These are phyloP conservation scores for Papilionanthe hybrid DNA, from an alignment of 116 monocot genomes.

Conservation along the genomic window DNA sequence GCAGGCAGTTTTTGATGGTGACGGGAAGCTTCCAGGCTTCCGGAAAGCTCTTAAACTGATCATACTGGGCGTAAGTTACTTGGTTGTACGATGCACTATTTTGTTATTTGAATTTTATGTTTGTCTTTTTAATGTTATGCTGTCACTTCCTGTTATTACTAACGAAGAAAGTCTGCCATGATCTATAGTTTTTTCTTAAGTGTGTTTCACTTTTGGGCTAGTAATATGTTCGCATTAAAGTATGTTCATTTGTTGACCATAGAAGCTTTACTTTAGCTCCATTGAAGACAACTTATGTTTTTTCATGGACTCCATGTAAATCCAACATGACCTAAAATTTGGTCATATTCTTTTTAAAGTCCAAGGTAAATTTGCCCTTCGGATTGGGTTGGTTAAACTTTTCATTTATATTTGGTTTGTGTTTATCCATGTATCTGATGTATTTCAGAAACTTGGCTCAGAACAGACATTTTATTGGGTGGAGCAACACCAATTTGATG, in stretches of 20 bases:
- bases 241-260: not conserved
- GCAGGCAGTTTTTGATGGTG: constrained; percentile 73
- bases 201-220: not conserved
- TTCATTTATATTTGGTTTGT: not conserved
- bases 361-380: not conserved
- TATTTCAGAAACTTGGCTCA: not conserved
- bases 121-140: not conserved
- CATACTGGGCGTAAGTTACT: constrained; percentile 59
- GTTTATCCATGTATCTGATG: not conserved
- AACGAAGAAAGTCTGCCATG: not conserved
- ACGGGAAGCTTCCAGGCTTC: constrained; percentile 80
- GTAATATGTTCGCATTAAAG: not conserved
- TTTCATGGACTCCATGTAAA: not conserved
- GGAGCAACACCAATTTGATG: not conserved
- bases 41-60: constrained; percentile 81
- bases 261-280: not conserved
- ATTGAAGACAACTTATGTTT: not conserved
- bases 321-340: not conserved
- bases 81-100: not conserved
- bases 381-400: not conserved
- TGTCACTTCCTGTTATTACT: not conserved
- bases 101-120: not conserved
- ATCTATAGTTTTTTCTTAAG: not conserved
- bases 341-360: not conserved
- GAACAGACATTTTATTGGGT: not conserved